Percentiles rank a stretch among this genome's conserved stretches.
These are phyloP conservation scores for Aspergillus alliaceus DNA, from an alignment of 2,329 filamentous ascomycete genomes.

Conservation along the genomic window DNA sequence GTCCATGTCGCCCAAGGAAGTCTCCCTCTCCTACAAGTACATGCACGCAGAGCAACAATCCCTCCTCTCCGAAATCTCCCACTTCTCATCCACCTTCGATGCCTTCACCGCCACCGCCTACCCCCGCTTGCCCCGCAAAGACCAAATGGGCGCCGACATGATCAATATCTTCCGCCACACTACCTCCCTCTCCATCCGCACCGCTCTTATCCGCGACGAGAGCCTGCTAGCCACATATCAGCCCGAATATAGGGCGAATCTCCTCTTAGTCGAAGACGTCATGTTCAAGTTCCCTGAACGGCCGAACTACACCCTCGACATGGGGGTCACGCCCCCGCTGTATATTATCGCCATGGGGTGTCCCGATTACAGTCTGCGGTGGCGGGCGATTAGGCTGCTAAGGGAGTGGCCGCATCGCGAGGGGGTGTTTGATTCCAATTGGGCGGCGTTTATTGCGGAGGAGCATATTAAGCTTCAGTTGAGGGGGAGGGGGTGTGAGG, in stretches of 20 bases:
- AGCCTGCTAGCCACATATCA: neutral
- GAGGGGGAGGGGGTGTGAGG: neutral
- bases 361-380: neutral
- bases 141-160: neutral
- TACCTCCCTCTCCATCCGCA: neutral
- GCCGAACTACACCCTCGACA: neutral
- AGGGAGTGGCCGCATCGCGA: slow-evolving; percentile 2
- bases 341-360: neutral
- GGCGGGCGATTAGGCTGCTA: neutral
- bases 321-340: neutral
- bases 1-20: neutral
- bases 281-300: neutral
- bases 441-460: neutral
- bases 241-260: neutral
- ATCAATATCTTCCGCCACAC: neutral
- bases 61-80: neutral
- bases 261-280: neutral
- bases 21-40: neutral
- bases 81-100: neutral
- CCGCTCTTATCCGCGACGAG: neutral
- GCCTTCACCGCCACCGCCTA: neutral
- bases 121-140: neutral
- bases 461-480: neutral
- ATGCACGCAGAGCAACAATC: neutral
- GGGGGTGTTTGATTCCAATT: slow-evolving; percentile 1